Conservation (phyloP, 2,329 filamentous ascomycete genomes). For the Periconia macrospinosa region DNA sequence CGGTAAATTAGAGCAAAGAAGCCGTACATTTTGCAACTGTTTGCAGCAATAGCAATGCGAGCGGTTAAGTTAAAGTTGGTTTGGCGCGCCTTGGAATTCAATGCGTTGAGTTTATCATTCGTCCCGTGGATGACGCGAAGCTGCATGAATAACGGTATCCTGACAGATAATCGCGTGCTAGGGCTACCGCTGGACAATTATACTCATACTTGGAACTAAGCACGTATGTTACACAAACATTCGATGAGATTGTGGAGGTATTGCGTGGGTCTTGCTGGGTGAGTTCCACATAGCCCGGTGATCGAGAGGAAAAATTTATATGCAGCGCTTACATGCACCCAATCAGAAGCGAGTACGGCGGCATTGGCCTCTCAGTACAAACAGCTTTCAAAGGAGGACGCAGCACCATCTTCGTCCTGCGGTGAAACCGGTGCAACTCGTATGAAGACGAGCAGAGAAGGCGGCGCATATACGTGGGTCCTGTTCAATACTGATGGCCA, state of each 20-base stretch:
- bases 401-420: neutral
- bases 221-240: neutral
- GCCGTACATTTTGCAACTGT: too few relatives aligned
- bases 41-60: too few relatives aligned
- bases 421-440: neutral
- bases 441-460: neutral
- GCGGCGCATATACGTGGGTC: neutral
- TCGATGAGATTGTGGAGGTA: neutral
- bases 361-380: neutral
- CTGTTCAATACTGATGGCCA: neutral
- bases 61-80: too few relatives aligned
- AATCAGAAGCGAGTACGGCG: conserved; percentile 1
- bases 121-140: neutral
- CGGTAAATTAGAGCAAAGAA: too few relatives aligned
- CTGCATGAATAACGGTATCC: neutral
- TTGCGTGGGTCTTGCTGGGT: neutral
- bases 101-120: too few relatives aligned
- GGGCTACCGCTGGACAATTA: neutral
- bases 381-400: neutral
- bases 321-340: conserved; percentile 1
- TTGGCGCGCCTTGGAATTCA: too few relatives aligned
- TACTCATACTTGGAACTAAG: neutral
- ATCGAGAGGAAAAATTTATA: conserved; percentile 6
- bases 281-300: conserved; percentile 1
- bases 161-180: neutral